A percentile compares a stretch with the other conserved stretches of the same genome.
Conservation (phyloP, 352 stramenopile species). For the Phytopythium ostracodes region DNA sequence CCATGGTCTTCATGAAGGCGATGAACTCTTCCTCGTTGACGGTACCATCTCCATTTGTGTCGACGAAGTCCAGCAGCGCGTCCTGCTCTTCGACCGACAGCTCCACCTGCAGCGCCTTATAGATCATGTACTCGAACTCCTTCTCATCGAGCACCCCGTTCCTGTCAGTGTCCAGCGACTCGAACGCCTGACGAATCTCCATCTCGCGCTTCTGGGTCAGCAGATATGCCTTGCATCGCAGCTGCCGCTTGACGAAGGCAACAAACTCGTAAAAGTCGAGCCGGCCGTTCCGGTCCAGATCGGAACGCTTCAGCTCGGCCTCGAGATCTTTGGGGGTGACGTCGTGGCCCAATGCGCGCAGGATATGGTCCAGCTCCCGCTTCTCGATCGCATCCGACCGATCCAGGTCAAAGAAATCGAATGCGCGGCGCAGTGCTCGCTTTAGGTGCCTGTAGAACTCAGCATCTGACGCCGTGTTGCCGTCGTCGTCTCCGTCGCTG, state of each 20-base stretch:
- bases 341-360: slow-evolving; percentile 67
- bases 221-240: slow-evolving; percentile 50
- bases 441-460: slow-evolving; percentile 66
- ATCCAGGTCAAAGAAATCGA: slow-evolving; percentile 79
- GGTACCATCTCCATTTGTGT: slow-evolving; percentile 51
- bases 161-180: slow-evolving; percentile 60
- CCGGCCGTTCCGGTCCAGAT: slow-evolving; percentile 60
- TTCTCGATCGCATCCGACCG: slow-evolving; percentile 70
- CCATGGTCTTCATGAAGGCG: slow-evolving; percentile 65
- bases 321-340: slow-evolving; percentile 66
- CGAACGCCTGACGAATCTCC: slow-evolving; percentile 71
- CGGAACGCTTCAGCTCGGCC: slow-evolving; percentile 46
- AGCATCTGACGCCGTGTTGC: slow-evolving; percentile 33
- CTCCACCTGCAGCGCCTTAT: slow-evolving; percentile 71
- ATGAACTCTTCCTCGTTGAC: slow-evolving; percentile 76
- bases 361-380: slow-evolving; percentile 54
- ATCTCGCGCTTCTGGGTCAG: slow-evolving; percentile 60
- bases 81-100: slow-evolving; percentile 70
- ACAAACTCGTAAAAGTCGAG: slow-evolving; percentile 79
- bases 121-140: slow-evolving; percentile 75
- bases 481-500: slow-evolving; percentile 19
- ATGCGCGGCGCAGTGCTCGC: slow-evolving; percentile 50
- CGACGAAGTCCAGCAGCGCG: slow-evolving; percentile 64
- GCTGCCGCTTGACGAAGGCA: slow-evolving; percentile 58
- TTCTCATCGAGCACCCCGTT: slow-evolving; percentile 64